phyloP scores from a whole-genome alignment of 352 stramenopile genomes.

The Elongisporangium anandrum region DNA sequence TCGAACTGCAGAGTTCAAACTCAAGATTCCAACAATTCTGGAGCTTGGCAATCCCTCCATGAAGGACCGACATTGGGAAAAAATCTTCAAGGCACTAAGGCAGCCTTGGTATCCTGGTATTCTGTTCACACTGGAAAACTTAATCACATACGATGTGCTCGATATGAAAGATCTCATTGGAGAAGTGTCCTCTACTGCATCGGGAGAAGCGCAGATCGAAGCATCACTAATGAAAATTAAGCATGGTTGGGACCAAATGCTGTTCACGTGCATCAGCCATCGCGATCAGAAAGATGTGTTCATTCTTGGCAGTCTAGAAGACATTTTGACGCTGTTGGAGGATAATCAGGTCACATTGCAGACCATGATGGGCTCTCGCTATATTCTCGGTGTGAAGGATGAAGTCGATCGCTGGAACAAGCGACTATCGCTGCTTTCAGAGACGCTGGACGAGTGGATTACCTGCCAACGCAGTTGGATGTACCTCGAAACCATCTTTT shows the following conservation, averaged over 20 bases:
- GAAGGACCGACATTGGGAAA: constrained; percentile 94
- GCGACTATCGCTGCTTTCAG: constrained; percentile 74
- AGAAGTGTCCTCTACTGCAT: constrained; percentile 83
- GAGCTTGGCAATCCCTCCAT: constrained; percentile 90
- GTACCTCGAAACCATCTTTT: constrained; percentile 89
- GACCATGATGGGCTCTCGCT: constrained; percentile 92
- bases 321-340: constrained; percentile 87
- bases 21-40: constrained; percentile 88
- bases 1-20: constrained; percentile 86
- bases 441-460: constrained; percentile 85
- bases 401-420: constrained; percentile 90
- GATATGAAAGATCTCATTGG: constrained; percentile 86
- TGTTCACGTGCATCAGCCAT: constrained; percentile 83
- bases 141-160: constrained; percentile 84
- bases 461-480: constrained; percentile 84
- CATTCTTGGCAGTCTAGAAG: constrained; percentile 88
- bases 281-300: constrained; percentile 85
- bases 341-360: constrained; percentile 91
- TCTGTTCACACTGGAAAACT: constrained; percentile 85
- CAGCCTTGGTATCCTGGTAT: constrained; percentile 89
- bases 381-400: constrained; percentile 89
- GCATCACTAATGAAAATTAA: constrained; percentile 87
- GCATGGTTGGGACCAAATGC: constrained; percentile 83
- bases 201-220: constrained; percentile 89
- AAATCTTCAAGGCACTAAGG: constrained; percentile 89